These are phyloP conservation scores for Sugiyamaella marilandica DNA, from an alignment of 805 yeast species.

Conservation along the genomic window DNA sequence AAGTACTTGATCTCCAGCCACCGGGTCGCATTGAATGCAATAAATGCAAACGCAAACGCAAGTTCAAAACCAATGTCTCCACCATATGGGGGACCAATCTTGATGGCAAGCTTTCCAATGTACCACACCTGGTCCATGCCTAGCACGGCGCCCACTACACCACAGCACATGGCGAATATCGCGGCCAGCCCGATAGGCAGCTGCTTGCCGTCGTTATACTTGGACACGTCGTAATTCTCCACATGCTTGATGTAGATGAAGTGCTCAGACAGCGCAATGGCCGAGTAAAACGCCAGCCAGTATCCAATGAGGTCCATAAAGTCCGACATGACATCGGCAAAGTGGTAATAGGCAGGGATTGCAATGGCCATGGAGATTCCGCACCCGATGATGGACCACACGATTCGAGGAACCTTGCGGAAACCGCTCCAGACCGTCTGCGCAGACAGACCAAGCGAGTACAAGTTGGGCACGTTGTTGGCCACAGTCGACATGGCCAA, in stretches of 20 bases:
- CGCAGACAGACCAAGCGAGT: conserved; percentile 81
- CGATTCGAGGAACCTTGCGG: conserved; percentile 69
- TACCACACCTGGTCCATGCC: conserved; percentile 91
- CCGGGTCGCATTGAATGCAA: conserved; percentile 55
- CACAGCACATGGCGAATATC: conserved; percentile 68
- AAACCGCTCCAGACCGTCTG: conserved; percentile 80
- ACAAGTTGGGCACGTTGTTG: conserved; percentile 91
- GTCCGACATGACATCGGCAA: conserved; percentile 67
- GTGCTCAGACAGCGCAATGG: conserved; percentile 76
- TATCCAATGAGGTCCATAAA: conserved; percentile 91
- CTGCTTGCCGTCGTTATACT: conserved; percentile 51
- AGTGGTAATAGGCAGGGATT: conserved; percentile 79
- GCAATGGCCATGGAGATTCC: conserved; percentile 76
- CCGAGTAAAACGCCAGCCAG: conserved; percentile 81
- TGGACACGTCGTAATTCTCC: conserved; percentile 56
- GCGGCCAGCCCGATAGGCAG: conserved; percentile 81
- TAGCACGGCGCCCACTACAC: conserved; percentile 77
- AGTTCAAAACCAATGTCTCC: conserved; percentile 89
- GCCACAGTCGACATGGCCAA: conserved; percentile 83
- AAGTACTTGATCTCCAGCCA: conserved; percentile 62
- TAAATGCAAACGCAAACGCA: conserved; percentile 59
- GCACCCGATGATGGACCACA: conserved; percentile 78
- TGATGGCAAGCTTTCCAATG: conserved; percentile 58
- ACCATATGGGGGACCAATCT: conserved; percentile 57
- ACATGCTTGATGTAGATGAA: conserved; percentile 66